Base-by-base conservation (phyloP, 2,329 filamentous ascomycete species). In the Trichophyton simii region DNA sequence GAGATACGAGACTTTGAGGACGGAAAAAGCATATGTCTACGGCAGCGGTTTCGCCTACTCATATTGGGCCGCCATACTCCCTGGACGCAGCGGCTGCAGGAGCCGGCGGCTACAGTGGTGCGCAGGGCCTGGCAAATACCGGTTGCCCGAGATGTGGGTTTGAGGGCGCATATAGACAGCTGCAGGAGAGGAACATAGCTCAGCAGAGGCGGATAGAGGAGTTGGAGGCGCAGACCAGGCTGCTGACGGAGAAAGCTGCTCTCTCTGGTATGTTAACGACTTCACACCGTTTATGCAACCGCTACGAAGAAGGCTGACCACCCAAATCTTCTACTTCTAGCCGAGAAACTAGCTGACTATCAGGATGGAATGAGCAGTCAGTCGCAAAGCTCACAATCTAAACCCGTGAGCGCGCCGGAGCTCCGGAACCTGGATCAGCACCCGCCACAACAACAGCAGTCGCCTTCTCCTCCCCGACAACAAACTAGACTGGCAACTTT, bases 301-400 rank as follows among this genome's bases (percentile, higher is more conserved):
- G 25, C 11, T 38, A 42, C 13, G 48, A 61, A 38, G 25, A 15
- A 50, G 25, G 54, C 34, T 61, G 54, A 34, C 42, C n/a, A 38
- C 22, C 34, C 11, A 18, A 55, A 50, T 58, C 64, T 59, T 61
- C 18, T 20, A 13, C 34, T 25, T 42, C 65, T 66, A 82, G 81
- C 78, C 57, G 77, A 80, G 66, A 83, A 77, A 70, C 78, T 84
- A 65, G 81, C 82, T 67, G 80, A 84, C 70, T 85, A 85, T 71
- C 83, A 86, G 75, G 82, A 85, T 65, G 81, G 85, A 68, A 73
- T 85, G 60, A 75, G 74, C 59, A 73, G 85, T 36, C 73, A 38
- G 72, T 68, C 66, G 71, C 36, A 68, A 73, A 66, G 57, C 66
- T 38, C 34, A 38, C 34, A 9, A 13, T 38, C 13, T 63, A 67